Evolutionary conservation across 192 early-diverging fungal species (phyloP).

Genomic region (Kappamyces sp.): DNA sequence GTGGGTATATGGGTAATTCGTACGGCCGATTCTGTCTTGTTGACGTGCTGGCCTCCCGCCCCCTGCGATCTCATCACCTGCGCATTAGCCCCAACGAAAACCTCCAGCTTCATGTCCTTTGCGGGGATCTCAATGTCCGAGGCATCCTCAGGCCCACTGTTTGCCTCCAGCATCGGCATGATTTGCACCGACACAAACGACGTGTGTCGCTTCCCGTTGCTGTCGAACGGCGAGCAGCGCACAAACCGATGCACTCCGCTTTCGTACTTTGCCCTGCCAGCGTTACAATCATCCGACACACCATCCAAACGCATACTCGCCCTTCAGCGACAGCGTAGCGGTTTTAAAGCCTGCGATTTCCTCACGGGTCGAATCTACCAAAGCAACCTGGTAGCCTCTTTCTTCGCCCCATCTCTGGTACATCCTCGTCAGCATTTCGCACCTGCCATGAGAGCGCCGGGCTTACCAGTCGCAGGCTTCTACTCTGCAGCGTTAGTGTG

Average conservation of each 20-base stretch:
- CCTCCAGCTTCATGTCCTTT: conserved; percentile 47
- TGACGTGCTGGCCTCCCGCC: conserved; percentile 75
- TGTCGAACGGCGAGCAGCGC: conserved; percentile 45
- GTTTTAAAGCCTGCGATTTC: conserved; percentile 44
- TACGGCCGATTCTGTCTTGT: conserved; percentile 91
- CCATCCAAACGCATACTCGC: conserved; percentile 47
- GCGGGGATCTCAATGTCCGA: conserved; percentile 30
- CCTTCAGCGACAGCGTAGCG: conserved; percentile 35
- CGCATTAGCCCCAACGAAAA: no score
- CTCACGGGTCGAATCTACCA: conserved; percentile 37
- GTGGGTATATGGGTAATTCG: conserved; percentile 90
- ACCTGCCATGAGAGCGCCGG: no score
- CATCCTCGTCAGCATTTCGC: conserved; percentile 25
- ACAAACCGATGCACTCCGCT: conserved; percentile 50
- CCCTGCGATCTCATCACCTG: conserved; percentile 45
- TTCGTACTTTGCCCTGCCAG: conserved; percentile 37
- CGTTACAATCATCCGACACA: no score
- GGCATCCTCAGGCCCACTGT: conserved; percentile 7
- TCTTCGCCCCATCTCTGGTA: conserved; percentile 15
- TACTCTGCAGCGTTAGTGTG: not conserved
- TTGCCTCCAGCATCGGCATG: conserved; percentile 27
- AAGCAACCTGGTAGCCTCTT: conserved; percentile 15
- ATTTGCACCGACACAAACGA: conserved; percentile 47
- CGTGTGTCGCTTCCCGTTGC: conserved; percentile 48
- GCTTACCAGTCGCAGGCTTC: conserved; percentile 45